Base-by-base conservation (phyloP, 2,329 filamentous ascomycete genomes). In the Aureobasidium melanogenum region DNA sequence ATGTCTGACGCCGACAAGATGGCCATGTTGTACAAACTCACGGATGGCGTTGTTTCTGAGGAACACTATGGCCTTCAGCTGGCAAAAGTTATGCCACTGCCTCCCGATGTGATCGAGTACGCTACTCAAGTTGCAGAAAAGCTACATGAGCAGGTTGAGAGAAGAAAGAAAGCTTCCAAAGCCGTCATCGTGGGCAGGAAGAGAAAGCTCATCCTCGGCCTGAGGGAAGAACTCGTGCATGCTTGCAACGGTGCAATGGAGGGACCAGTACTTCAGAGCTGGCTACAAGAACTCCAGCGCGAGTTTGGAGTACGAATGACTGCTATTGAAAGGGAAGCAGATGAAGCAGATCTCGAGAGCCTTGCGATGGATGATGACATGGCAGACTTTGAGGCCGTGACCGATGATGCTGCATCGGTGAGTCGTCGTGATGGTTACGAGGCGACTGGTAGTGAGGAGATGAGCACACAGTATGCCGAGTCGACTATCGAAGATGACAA, bases 21-120 rank as follows among this genome's bases (percentile, higher is more conserved):
- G 76, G 89, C 82, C 0, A 97, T 97, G 91, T 78, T 94, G 0
- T 97, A 97, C 75, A 92, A 86, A 65, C 82, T 97, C 39, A 80
- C 83, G 0, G 82, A 87, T 15, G 93, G 94, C 0, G 83, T 82
- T 0, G 83, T 89, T 0, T 76, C 84, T 61, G 85, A 90, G 60
- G 78, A 84, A 48, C 85, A 91, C 66, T 99, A 99, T 68, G 94
- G 94, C 0, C 81, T 97, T n/a, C 81, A 86, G 0, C 80, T 97
- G 3, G 91, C 93, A 0, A 84, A 84, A 34, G 82, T 91, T 0
- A 80, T 94, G 26, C 86, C 88, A 0, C 80, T 96, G 7, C 91
- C 93, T 0, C 71, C 80, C 0, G 74, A 75, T 1, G 83, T 96
- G 3, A 76, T 96, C 2, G 76, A 86, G 7, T 79, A 82, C 34